A percentile compares a stretch with the other conserved stretches of the same genome.
Evolutionary conservation across 495 filamentous ascomycete genomes (phyloP).

Genomic region (Xylaria acuta): DNA sequence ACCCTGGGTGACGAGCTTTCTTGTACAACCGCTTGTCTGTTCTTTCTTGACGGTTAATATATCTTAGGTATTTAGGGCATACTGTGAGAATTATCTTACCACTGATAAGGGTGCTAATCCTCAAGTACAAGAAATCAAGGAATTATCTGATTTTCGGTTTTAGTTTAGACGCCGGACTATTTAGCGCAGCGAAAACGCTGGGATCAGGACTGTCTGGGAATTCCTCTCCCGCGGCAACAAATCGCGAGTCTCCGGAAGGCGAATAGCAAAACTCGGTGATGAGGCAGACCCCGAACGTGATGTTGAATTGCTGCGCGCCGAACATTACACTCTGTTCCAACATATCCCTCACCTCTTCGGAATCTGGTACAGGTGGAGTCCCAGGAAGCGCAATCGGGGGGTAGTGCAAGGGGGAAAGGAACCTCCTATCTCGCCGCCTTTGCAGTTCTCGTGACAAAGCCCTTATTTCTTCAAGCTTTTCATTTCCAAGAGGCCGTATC

Average conservation of each 20-base stretch:
- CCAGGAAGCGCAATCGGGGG: not conserved
- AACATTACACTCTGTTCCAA: not conserved
- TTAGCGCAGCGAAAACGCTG: not conserved
- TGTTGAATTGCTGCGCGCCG: not conserved
- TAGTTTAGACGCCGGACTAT: not conserved
- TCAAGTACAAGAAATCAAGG: not conserved
- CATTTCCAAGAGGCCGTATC: not conserved
- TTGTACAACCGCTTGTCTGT: not conserved
- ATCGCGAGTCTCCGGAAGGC: constrained; percentile 3
- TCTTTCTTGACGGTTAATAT: not conserved
- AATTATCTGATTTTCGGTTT: not conserved
- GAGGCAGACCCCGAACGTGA: not conserved
- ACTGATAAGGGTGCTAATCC: not conserved
- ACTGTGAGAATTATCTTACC: not conserved
- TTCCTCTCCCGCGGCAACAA: not conserved
- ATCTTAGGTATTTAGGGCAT: not conserved
- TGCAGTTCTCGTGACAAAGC: not conserved
- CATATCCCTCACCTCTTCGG: not conserved
- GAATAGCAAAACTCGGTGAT: constrained; percentile 4
- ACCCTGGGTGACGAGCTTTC: not conserved
- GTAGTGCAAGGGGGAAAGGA: not conserved
- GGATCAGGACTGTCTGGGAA: constrained; percentile 6
- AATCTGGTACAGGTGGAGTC: not conserved
- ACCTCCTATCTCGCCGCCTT: not conserved
- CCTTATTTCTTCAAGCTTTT: not conserved